phyloP scores from a whole-genome alignment of 2,329 filamentous ascomycete genomes.

The Elsinoe arachidis region DNA sequence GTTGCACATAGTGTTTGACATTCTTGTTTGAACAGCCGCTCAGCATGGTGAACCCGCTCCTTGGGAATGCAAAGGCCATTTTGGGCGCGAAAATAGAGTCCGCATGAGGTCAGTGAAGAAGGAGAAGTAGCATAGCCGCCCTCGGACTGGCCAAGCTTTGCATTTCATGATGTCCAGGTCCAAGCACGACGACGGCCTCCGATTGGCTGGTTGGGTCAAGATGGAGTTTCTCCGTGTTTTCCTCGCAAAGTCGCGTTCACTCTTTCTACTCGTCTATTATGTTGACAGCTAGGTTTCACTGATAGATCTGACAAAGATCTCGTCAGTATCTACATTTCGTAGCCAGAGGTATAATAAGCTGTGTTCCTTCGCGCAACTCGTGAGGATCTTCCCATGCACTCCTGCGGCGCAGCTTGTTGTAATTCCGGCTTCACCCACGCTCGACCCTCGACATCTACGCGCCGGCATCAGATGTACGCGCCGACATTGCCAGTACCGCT shows the following conservation, averaged over 20 bases:
- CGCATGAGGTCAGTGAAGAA: neutral
- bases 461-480: neutral
- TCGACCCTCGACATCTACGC: neutral
- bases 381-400: neutral
- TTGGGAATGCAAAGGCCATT: neutral
- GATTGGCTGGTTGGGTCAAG: neutral
- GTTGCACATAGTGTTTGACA: slow-evolving; percentile 2
- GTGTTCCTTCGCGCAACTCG: too few species aligned
- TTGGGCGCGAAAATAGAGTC: slow-evolving; percentile 9
- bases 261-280: neutral
- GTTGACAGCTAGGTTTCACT: neutral
- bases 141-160: neutral
- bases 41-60: neutral
- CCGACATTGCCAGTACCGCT: neutral
- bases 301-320: neutral
- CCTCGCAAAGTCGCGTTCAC: neutral
- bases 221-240: neutral
- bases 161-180: neutral
- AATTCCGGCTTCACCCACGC: neutral
- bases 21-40: slow-evolving; percentile 9
- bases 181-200: neutral
- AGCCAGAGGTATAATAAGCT: too few species aligned
- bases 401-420: slow-evolving; percentile 2
- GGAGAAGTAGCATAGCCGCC: slow-evolving; percentile 6
- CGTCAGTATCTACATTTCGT: too few species aligned